A percentile compares a stretch with the other conserved stretches of the same genome.
Conservation (phyloP, 1,284 basidiomycete species). For the Sphaerobolus stellatus region DNA sequence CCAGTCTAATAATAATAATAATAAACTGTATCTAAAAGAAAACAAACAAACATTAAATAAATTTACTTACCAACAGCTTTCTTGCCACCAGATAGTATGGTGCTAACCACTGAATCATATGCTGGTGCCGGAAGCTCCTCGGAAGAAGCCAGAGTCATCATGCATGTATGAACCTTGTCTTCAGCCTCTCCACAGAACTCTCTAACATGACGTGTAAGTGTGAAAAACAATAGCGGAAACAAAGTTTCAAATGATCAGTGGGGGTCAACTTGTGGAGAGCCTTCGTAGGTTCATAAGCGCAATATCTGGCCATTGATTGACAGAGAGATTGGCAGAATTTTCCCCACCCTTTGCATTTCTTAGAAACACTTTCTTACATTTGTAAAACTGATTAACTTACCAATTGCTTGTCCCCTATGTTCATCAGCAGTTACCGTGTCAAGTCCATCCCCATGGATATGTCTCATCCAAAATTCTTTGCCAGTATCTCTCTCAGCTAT, state of each 20-base stretch:
- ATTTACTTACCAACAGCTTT: constrained; percentile 10
- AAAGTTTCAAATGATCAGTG: constrained; percentile 3
- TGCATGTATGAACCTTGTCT: neutral
- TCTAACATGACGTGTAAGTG: constrained; percentile 4
- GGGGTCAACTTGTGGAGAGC: neutral
- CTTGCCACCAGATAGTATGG: constrained; percentile 5
- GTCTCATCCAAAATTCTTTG: constrained; percentile 16
- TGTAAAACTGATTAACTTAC: constrained; percentile 11
- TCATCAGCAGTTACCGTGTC: constrained; percentile 24
- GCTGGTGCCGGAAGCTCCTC: neutral
- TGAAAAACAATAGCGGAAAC: constrained; percentile 6
- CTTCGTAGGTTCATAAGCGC: neutral
- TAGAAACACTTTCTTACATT: neutral
- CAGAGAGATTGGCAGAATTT: constrained; percentile 1
- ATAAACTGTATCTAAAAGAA: no score
- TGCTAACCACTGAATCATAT: neutral
- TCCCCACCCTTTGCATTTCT: neutral
- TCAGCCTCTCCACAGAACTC: neutral
- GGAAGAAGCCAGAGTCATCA: constrained; percentile 5
- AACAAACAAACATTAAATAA: neutral
- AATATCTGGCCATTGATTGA: neutral
- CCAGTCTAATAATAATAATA: neutral
- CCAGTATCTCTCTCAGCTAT: constrained; percentile 22
- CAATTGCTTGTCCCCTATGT: constrained; percentile 28
- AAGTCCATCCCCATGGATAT: constrained; percentile 26